Evolutionary conservation across 2,329 filamentous ascomycete genomes (phyloP), one percentile per base, ranked within the genome.

Genomic region (Cordyceps javanica): DNA sequence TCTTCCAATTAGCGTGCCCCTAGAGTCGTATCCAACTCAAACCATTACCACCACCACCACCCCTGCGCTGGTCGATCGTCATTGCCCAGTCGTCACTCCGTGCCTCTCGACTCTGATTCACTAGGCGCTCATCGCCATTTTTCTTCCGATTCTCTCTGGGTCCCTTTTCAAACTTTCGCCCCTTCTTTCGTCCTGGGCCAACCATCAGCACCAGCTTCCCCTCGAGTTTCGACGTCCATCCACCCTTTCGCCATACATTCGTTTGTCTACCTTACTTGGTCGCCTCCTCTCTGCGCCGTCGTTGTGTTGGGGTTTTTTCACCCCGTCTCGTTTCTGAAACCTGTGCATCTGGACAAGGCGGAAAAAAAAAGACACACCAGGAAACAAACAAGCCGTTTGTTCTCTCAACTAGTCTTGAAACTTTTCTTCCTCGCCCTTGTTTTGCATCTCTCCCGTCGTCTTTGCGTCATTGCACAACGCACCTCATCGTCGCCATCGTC

Each of bases 241-340:
- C 61, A 60, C 60, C 48, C 55, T 44, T 49, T 55, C 42, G 42
- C 25, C 53, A 32, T 32, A 61, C 21, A 54, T 38, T 46, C 59
- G 50, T 60, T 59, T 59, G 23, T 34, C 42, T 48, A 14, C 13
- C 32, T 39, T 48, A 14, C 13, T 30, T 26, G 13, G 45, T 42
- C 44, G 34, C 32, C 36, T 26, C 39, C 28, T 48, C 34, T 19
- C 44, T 51, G 34, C 28, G 28, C 13, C 39, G 26, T 38, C 39
- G 23, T 36, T 30, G 23, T 23, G 13, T 34, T 5, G 25, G 25
- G 5, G 39, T 21, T 16, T 26, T 16, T 41, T 8, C 23, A 28
- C 14, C 42, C 32, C 25, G 21, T 10, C 16, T 39, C 16, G n/a
- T 26, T 30, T 53, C 39, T 53, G 56, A 58, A 58, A 58, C 56